Base-by-base conservation (phyloP, 805 yeast genomes). In the Pichia scutulata region DNA sequence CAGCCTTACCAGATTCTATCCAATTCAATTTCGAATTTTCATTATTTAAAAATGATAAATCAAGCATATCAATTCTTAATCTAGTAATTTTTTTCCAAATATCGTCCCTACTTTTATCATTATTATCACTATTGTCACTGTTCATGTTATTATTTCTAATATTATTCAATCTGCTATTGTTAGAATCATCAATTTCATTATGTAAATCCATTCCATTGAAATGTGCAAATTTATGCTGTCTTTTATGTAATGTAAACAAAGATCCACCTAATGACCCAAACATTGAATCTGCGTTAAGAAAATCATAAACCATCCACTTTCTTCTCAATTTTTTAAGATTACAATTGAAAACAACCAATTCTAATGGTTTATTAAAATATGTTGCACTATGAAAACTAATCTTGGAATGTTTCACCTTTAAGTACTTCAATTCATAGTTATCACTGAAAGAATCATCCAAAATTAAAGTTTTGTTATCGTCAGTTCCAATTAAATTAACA, bases 251-350 rank as follows among this genome's bases (percentile, higher is more conserved):
- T 0, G 89, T 84, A 66, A 86, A 85, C 64, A 86, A 70, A 1
- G 93, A 80, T 48, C 84, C 84, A 59, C 85, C 84, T 14, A 86
- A 71, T 0, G 90, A 79, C 0, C 95, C 95, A 16, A 86, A 80
- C 30, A 84, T 80, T 45, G 82, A 80, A 50, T 74, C 74, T 14
- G 89, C 87, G 61, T 81, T 82, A 66, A 86, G 75, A 48, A 86
- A 73, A 63, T 86, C 93, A 50, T 81, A 68, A 41, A 83, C 66
- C 26, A 82, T 57, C 72, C 84, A 75, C 48, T 76, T 72, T 9
- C 81, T 74, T 41, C 88, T 69, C 39, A 86, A 62, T 53, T 72
- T 76, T 9, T 85, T 82, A 52, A 86, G 61, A 47, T 82, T 85
- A 62, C 89, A 73, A 57, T 80, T 82, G 64, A 83, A 86, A 1